Conservation (phyloP, 2,329 filamentous ascomycete species). For the Aspergillus unguis region DNA sequence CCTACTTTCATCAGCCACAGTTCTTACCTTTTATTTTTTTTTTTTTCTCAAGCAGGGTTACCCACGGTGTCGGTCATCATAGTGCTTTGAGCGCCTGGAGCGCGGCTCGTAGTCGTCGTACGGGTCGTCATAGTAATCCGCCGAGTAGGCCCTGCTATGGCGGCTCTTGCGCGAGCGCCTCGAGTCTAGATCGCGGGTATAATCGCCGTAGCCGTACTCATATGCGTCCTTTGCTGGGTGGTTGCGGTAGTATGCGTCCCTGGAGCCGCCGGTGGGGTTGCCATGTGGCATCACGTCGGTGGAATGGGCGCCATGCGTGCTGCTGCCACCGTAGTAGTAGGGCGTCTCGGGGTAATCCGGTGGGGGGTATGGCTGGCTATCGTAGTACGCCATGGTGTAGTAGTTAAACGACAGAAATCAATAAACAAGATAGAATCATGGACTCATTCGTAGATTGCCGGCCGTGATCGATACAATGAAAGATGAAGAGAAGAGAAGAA, state of each 20-base stretch:
- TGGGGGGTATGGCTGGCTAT: slow-evolving; percentile 31
- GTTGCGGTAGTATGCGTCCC: slow-evolving; percentile 81
- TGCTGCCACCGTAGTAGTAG: slow-evolving; percentile 25
- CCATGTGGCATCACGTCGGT: slow-evolving; percentile 22
- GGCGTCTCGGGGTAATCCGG: slow-evolving; percentile 27
- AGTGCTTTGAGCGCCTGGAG: slow-evolving; percentile 45
- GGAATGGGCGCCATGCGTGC: slow-evolving; percentile 12
- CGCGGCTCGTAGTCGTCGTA: slow-evolving; percentile 29
- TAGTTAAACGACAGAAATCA: slow-evolving; percentile 4
- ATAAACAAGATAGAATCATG: not conserved
- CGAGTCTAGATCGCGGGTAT: slow-evolving; percentile 14
- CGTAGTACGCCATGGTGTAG: slow-evolving; percentile 37
- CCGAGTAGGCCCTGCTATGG: slow-evolving; percentile 35
- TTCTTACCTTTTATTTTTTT: not conserved
- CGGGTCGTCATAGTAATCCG: slow-evolving; percentile 32
- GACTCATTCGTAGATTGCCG: not conserved
- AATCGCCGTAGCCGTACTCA: slow-evolving; percentile 41
- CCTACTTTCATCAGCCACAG: slow-evolving; percentile 19
- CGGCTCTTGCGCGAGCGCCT: slow-evolving; percentile 30
- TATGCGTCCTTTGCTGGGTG: slow-evolving; percentile 65
- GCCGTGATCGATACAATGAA: slow-evolving; percentile 1
- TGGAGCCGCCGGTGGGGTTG: slow-evolving; percentile 68
- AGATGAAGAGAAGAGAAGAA: slow-evolving; percentile 1
- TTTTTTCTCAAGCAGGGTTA: slow-evolving; percentile 10
- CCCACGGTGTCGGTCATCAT: slow-evolving; percentile 42